A percentile compares a stretch with the other conserved stretches of the same genome.
phyloP scores from a whole-genome alignment of 306 rosid genomes.

The Glycine tomentella region DNA sequence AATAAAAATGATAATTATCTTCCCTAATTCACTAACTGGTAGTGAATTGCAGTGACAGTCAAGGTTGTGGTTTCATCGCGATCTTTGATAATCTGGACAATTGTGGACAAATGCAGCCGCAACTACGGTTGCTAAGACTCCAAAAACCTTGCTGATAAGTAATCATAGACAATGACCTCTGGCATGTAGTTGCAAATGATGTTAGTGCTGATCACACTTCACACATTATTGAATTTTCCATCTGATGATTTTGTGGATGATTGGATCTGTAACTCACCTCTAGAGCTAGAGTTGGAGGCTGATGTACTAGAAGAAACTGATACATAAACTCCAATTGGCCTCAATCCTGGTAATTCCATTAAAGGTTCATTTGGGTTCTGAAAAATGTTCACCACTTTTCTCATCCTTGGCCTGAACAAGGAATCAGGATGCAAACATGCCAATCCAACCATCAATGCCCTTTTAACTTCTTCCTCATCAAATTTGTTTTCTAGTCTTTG shows the following conservation, averaged over 20 bases:
- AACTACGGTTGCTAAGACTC: background rate
- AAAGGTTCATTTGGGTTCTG: slow-evolving; percentile 57
- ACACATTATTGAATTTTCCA: background rate
- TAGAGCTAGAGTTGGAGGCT: slow-evolving; percentile 43
- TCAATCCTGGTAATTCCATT: slow-evolving; percentile 50
- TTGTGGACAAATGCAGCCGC: background rate
- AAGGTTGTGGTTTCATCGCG: background rate
- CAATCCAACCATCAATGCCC: slow-evolving; percentile 62
- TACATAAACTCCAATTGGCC: slow-evolving; percentile 54
- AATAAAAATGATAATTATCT: background rate
- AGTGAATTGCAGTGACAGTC: background rate
- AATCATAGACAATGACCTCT: background rate
- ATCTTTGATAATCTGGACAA: background rate
- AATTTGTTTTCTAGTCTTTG: slow-evolving; percentile 34
- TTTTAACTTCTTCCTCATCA: slow-evolving; percentile 58
- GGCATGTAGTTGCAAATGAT: background rate
- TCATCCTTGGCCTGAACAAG: slow-evolving; percentile 56
- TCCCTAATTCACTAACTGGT: background rate
- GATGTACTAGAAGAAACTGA: slow-evolving; percentile 55
- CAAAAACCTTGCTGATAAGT: background rate
- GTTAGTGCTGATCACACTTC: slow-evolving; percentile 15
- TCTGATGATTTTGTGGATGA: slow-evolving; percentile 23
- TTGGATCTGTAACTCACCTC: background rate
- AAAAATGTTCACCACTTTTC: slow-evolving; percentile 61
- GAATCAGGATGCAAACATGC: slow-evolving; percentile 65